phyloP scores from a whole-genome alignment of 108 stramenopile genomes.

The Nannochloropsis granulata region DNA sequence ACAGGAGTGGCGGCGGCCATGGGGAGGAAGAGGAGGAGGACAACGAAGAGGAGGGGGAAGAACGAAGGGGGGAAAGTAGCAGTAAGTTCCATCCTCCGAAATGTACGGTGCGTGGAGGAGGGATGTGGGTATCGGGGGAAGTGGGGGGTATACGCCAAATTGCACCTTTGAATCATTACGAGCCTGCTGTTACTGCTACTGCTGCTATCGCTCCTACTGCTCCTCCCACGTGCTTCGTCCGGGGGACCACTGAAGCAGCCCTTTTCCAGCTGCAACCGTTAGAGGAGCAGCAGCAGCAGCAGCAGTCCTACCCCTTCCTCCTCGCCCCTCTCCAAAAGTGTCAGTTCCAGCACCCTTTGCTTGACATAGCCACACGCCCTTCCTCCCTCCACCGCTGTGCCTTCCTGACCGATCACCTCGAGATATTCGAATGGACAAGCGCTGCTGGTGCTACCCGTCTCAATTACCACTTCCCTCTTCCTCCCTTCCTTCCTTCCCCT shows the following conservation, averaged over 20 bases:
- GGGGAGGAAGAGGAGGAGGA: background rate
- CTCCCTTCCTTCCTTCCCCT: background rate
- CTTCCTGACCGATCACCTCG: background rate
- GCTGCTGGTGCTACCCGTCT: background rate
- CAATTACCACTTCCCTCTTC: background rate
- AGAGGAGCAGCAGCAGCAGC: background rate
- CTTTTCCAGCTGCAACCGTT: background rate
- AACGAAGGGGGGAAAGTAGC: background rate
- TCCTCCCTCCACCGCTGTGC: background rate
- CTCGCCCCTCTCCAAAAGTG: background rate
- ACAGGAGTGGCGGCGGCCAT: too few relatives aligned
- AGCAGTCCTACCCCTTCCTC: background rate
- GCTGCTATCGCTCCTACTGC: background rate
- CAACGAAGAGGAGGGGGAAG: background rate
- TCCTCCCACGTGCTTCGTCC: background rate
- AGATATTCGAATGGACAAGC: background rate
- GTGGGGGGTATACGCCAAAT: background rate
- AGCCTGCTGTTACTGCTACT: background rate
- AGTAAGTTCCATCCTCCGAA: too few relatives aligned
- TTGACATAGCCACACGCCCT: background rate
- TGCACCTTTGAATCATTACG: background rate
- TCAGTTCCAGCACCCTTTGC: background rate
- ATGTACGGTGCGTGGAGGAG: too few relatives aligned
- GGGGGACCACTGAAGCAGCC: background rate
- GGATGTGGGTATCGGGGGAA: background rate